Percentiles rank a stretch among this genome's conserved stretches.
Conservation (phyloP, 192 early-diverging fungal species). For the Backusella sp. region DNA sequence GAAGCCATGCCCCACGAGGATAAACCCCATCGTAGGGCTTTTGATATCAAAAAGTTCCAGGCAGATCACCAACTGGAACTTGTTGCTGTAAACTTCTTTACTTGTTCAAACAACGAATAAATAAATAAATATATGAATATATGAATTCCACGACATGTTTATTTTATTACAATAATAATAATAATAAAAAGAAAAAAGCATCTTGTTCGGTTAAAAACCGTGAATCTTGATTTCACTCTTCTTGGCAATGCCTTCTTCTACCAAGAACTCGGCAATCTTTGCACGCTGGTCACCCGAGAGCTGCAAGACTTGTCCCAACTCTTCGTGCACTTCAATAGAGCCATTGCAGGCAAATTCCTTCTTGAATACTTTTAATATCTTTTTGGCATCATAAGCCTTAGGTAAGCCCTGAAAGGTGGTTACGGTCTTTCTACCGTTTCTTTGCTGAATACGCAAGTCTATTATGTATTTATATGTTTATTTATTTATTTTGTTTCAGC, state of each 20-base stretch:
- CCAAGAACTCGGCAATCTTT: conserved; percentile 77
- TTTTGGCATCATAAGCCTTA: conserved; percentile 80
- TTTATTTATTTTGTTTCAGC: background rate
- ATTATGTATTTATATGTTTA: background rate
- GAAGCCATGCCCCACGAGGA: conserved; percentile 20
- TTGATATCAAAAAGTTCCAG: conserved; percentile 41
- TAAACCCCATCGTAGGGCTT: conserved; percentile 18
- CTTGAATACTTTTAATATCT: conserved; percentile 92
- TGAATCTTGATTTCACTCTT: conserved; percentile 86
- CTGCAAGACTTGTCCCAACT: conserved; percentile 89
- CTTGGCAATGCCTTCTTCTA: conserved; percentile 65
- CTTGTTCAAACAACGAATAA: conserved; percentile 19
- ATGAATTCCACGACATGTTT: background rate
- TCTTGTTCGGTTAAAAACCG: conserved; percentile 74
- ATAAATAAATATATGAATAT: conserved; percentile 4
- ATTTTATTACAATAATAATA: background rate
- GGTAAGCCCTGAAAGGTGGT: conserved; percentile 93
- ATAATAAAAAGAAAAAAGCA: background rate
- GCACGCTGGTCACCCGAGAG: conserved; percentile 91
- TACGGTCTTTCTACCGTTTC: conserved; percentile 94
- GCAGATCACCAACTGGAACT: conserved; percentile 41
- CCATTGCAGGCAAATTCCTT: conserved; percentile 97
- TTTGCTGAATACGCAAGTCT: conserved; percentile 98
- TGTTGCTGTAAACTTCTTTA: conserved; percentile 49
- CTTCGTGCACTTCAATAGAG: conserved; percentile 87